Evolutionary conservation across 2,329 filamentous ascomycete species (phyloP), one percentile per base, ranked within the genome.

Genomic region (Apiospora arundinis): DNA sequence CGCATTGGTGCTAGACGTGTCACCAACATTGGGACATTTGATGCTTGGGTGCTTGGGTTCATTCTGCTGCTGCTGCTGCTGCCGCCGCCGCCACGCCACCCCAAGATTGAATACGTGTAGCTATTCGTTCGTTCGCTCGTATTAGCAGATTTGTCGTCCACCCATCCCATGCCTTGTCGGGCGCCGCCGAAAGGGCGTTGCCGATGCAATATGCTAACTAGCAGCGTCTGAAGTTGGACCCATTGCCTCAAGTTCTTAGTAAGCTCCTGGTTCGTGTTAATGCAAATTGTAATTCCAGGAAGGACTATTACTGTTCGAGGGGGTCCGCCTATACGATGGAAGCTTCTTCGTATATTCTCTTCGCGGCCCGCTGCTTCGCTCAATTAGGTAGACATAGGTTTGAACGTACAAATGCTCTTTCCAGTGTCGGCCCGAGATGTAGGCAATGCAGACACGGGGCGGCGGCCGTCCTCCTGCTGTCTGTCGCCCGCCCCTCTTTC

Each of bases 111-210:
- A n/a, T 37, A n/a, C n/a, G n/a, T n/a, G n/a, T 6, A 18, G 4
- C 16, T 2, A 45, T 45, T 45, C 42, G 42, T 16, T 45, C 40
- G 40, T 42, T 42, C 42, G 42, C 14, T 63, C 56, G 56, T 63
- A 63, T 63, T 63, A 63, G 56, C 32, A 63, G 56, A 63, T 63
- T 63, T 63, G 56, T 63, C 28, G 32, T 32, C 32, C 32, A 3
- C 32, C 28, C 56, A 63, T n/a, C n/a, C n/a, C n/a, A n/a, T n/a
- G n/a, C n/a, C n/a, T n/a, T 63, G 18, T 63, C 56, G 28, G 52
- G 5, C 52, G 52, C 16, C 52, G 52, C 52, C 25, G 49, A 56
- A 56, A 32, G 49, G 52, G 52, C 37, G 28, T 60, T 28, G 28
- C 52, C 56, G 32, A 63, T 63, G 21, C 56, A 63, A 28, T 5